Percentiles rank a stretch among this genome's conserved stretches.
Evolutionary conservation across 2,329 filamentous ascomycete genomes (phyloP).

Genomic region (Podosphaera fusca): DNA sequence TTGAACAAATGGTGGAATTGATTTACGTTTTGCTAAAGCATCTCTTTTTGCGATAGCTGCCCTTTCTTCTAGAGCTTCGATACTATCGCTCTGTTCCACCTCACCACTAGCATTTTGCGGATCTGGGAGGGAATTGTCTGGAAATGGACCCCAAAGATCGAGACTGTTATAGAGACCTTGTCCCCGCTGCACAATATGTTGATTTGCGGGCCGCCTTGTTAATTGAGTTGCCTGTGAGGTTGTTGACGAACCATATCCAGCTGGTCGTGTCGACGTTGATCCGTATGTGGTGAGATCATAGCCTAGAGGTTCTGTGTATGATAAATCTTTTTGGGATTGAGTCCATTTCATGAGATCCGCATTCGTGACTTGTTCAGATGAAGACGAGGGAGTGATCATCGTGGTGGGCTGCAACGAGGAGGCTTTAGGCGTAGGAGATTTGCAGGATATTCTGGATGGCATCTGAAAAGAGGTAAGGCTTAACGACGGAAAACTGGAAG

Average conservation of each 20-base stretch:
- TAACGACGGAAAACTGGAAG: not conserved
- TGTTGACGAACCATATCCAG: conserved; percentile 10
- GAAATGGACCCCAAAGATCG: conserved; percentile 21
- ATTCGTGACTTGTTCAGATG: conserved; percentile 22
- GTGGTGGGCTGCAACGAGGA: conserved; percentile 34
- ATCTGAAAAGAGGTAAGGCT: conserved; percentile 9
- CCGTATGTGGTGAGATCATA: conserved; percentile 12
- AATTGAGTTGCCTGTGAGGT: conserved; percentile 14
- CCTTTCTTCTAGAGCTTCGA: conserved; percentile 58
- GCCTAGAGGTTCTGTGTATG: conserved; percentile 14
- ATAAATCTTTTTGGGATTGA: conserved; percentile 16
- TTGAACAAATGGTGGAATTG: conserved; percentile 93
- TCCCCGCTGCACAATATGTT: conserved; percentile 1
- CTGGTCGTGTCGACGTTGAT: conserved; percentile 6
- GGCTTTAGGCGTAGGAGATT: conserved; percentile 51
- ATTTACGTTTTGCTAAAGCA: conserved; percentile 71
- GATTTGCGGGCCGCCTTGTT: conserved; percentile 14
- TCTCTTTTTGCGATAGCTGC: conserved; percentile 69
- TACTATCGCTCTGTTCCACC: conserved; percentile 38
- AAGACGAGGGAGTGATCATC: conserved; percentile 26
- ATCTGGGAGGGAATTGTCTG: conserved; percentile 15
- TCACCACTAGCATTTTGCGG: conserved; percentile 17
- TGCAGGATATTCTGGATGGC: conserved; percentile 31
- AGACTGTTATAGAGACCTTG: conserved; percentile 12
- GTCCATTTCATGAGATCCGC: conserved; percentile 33